Evolutionary conservation across 306 rosid genomes (phyloP).

Genomic region (Glycine soja): DNA sequence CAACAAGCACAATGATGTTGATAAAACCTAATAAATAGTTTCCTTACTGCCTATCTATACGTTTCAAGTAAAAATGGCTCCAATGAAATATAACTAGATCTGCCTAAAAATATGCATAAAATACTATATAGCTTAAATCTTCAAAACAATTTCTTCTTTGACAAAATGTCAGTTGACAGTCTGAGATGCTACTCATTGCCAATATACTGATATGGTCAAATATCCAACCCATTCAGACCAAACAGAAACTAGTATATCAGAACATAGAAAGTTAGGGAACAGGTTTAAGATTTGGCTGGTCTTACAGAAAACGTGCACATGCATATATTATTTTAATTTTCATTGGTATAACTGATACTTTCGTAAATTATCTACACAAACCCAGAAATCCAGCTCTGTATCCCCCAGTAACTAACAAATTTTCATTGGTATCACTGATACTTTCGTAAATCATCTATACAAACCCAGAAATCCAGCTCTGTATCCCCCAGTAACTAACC

Average conservation of each 20-base stretch:
- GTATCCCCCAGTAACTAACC: background rate
- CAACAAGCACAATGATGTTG: conserved; percentile 19
- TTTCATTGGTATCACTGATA: conserved; percentile 12
- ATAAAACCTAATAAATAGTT: background rate
- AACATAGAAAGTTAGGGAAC: background rate
- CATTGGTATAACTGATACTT: conserved; percentile 14
- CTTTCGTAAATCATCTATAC: conserved; percentile 10
- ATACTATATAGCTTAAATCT: conserved; percentile 10
- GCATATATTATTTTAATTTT: background rate
- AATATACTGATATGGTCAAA: background rate
- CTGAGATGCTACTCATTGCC: conserved; percentile 19
- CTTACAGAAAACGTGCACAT: background rate
- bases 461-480: background rate
- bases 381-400: background rate
- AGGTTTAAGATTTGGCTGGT: conserved; percentile 4
- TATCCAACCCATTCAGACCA: background rate
- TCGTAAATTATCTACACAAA: conserved; percentile 5
- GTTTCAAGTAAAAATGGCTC: conserved; percentile 19
- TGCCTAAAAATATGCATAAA: background rate
- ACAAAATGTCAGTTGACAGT: background rate
- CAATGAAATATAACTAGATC: conserved; percentile 12
- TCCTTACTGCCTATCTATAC: background rate
- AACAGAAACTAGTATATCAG: conserved; percentile 17
- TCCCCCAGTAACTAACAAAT: too few relatives aligned
- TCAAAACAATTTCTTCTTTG: background rate